Base-by-base conservation (phyloP, 371 early-diverging fungal genomes). In the Caulochytrium protostelioides region DNA sequence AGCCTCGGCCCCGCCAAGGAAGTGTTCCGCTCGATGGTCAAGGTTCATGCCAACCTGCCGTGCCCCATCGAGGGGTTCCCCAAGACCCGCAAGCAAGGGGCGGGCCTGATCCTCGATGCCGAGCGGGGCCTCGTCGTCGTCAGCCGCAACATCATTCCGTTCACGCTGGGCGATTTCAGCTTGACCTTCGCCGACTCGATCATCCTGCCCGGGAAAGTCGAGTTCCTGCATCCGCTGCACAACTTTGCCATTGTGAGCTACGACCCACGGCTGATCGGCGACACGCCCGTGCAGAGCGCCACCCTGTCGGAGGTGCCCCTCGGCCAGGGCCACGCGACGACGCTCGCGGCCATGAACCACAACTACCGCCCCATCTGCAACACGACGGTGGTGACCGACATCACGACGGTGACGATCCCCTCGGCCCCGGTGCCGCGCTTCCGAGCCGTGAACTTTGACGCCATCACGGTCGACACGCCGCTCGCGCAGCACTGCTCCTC, bases 381-480 rank as follows among this genome's bases (percentile, higher is more conserved):
- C 16, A 66, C 55, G 25, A 79, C 81, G 3, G 64, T 70, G 0
- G 78, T 79, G 19, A 79, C 79, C 0, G 81, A 81, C 42, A 62
- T 81, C 22, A 73, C 74, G 0, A 57, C 72, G 28, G 74, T 78
- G 15, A 78, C 74, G 6, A 78, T 84, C 34, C 80, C 83, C 26
- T 72, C 74, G 41, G 70, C 69, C 37, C 59, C 70, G 4, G 82
- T 76, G 6, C 87, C 90, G 22, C 59, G 87, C 3, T 86, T 81
- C 62, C 59, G 64, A 6, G 52, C 57, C 4, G 44, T 50, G 34
- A 64, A 64, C 34, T 57, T 62, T 41, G 57, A 89, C 42, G 81
- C 80, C 6, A 72, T 87, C 35, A 81, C 79, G 6, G 47, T 87
- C 8, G 82, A 90, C 38, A 78, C 84, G 27, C 81, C 86, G 8